Conservation (phyloP, 257 asterid genomes). For the Hygrophila difformis region DNA sequence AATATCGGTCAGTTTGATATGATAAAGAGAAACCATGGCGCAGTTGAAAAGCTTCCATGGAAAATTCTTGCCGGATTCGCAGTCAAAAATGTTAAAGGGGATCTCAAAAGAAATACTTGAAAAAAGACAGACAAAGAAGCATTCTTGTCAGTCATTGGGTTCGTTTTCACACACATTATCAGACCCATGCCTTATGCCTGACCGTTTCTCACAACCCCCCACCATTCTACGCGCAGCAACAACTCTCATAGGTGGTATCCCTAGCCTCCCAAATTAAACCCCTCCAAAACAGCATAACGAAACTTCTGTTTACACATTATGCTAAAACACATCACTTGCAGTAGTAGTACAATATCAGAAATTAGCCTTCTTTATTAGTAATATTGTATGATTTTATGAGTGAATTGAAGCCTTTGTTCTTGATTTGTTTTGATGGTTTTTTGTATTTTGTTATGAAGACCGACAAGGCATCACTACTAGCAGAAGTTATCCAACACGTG, state of each 20-base stretch:
- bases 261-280: too few species aligned
- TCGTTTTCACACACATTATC: slow-evolving; percentile 15
- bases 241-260: too few species aligned
- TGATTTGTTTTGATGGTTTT: too few species aligned
- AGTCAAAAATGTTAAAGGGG: slow-evolving; percentile 17
- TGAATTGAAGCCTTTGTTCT: too few species aligned
- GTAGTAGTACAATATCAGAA: too few species aligned
- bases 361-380: too few species aligned
- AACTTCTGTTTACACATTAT: too few species aligned
- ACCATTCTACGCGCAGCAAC: slow-evolving; percentile 6
- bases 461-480: slow-evolving; percentile 57
- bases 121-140: slow-evolving; percentile 45
- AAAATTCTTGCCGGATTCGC: slow-evolving; percentile 60
- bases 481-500: slow-evolving; percentile 57
- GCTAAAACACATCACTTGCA: too few species aligned
- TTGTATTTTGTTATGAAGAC: slow-evolving; percentile 22
- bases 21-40: slow-evolving; percentile 73
- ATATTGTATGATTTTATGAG: too few species aligned
- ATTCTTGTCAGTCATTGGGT: slow-evolving; percentile 33
- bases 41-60: slow-evolving; percentile 68
- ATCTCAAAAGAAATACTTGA: slow-evolving; percentile 12
- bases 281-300: too few species aligned
- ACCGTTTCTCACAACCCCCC: slow-evolving; percentile 1
- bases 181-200: not conserved
- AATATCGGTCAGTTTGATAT: slow-evolving; percentile 50